Conservation (phyloP, 768 basidiomycete genomes). For the Podaxis sp. region DNA sequence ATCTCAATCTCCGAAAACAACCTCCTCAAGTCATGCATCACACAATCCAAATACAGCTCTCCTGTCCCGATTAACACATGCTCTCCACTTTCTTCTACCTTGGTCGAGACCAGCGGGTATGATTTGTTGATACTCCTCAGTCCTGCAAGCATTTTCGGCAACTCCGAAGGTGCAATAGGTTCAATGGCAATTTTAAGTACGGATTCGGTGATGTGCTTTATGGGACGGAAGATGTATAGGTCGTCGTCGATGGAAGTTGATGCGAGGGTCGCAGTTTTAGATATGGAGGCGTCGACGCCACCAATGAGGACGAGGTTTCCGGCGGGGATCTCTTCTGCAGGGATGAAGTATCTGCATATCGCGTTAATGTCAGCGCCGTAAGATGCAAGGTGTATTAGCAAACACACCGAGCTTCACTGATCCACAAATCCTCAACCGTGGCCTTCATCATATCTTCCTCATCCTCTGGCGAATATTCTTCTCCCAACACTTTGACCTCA, state of each 20-base stretch:
- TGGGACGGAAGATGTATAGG: constrained; percentile 91
- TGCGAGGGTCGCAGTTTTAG: constrained; percentile 90
- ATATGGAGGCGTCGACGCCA: constrained; percentile 91
- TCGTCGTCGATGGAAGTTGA: constrained; percentile 76
- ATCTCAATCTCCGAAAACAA: constrained; percentile 98
- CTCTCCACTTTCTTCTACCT: constrained; percentile 98
- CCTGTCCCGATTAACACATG: constrained; percentile 97
- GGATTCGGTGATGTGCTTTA: constrained; percentile 96
- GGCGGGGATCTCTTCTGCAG: constrained; percentile 82
- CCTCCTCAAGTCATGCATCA: constrained; percentile 91
- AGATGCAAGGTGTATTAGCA: neutral
- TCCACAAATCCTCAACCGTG: constrained; percentile 84
- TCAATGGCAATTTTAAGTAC: constrained; percentile 98
- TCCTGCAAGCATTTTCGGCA: constrained; percentile 98
- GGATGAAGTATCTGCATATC: constrained; percentile 81
- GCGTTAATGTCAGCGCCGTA: neutral
- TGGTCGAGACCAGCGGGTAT: constrained; percentile 90
- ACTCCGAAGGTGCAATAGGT: constrained; percentile 94
- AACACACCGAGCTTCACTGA: constrained; percentile 82
- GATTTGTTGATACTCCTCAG: constrained; percentile 97
- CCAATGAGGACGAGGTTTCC: constrained; percentile 93
- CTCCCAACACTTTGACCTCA: constrained; percentile 93
- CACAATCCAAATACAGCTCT: constrained; percentile 94
- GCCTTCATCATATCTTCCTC: constrained; percentile 96
- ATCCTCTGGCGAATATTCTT: constrained; percentile 97